phyloP scores from a whole-genome alignment of 2,329 filamentous ascomycete genomes.

The Pestalotiopsis sp. region DNA sequence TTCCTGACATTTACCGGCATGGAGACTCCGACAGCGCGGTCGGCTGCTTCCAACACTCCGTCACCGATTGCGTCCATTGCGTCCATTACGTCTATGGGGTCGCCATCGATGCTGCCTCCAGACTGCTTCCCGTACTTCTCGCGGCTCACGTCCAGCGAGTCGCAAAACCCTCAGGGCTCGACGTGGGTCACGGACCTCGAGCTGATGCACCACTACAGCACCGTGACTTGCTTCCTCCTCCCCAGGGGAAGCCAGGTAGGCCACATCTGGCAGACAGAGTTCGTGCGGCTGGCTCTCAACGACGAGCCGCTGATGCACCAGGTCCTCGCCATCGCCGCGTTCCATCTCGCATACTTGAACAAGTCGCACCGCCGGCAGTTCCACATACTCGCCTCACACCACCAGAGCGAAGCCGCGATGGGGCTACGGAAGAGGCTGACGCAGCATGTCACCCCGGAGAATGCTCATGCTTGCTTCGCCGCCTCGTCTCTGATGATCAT shows the following conservation, averaged over 20 bases:
- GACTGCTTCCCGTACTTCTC: constrained; percentile 32
- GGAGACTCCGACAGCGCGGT: neutral
- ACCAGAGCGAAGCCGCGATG: constrained; percentile 34
- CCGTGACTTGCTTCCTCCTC: neutral
- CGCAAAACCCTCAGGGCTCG: constrained; percentile 6
- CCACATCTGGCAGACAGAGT: constrained; percentile 3
- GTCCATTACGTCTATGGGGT: neutral
- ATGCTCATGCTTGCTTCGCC: constrained; percentile 36
- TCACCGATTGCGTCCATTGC: neutral
- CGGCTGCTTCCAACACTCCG: neutral
- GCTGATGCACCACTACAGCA: constrained; percentile 12
- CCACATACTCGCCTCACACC: constrained; percentile 32
- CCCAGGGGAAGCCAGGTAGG: constrained; percentile 2
- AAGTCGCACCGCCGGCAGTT: constrained; percentile 27
- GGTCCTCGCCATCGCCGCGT: constrained; percentile 1
- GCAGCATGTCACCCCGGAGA: constrained; percentile 27
- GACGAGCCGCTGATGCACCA: constrained; percentile 4
- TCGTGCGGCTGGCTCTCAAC: neutral
- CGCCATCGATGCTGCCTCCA: neutral
- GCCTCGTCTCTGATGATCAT: constrained; percentile 35
- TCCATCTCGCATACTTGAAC: constrained; percentile 17
- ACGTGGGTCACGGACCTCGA: constrained; percentile 21
- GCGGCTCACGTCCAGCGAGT: constrained; percentile 15
- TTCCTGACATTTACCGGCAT: neutral
- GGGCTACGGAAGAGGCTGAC: constrained; percentile 31